These are phyloP conservation scores for Plasmodium coatneyi DNA, from an alignment of 169 alveolate species.

Conservation along the genomic window DNA sequence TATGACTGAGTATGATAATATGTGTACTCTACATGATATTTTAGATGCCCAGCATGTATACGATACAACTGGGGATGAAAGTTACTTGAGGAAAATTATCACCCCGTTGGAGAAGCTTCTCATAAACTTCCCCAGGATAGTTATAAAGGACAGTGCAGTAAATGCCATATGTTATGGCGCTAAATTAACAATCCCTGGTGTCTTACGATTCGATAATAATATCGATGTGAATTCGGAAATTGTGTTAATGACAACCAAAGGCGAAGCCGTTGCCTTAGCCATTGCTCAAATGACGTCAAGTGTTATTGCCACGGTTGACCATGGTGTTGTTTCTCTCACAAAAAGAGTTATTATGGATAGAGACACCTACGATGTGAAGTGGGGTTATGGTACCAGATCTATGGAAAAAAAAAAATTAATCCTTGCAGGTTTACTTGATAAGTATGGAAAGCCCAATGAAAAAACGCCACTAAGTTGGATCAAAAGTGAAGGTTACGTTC, in stretches of 20 bases:
- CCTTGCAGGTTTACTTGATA: conserved; percentile 95
- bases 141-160: conserved; percentile 99
- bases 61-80: conserved; percentile 96
- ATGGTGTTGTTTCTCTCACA: conserved; percentile 98
- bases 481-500: conserved; percentile 89
- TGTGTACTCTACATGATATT: conserved; percentile 99
- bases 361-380: conserved; percentile 98
- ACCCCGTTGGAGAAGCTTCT: conserved; percentile 98
- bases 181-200: conserved; percentile 99
- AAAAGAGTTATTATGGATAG: conserved; percentile 99
- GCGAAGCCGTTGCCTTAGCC: conserved; percentile 99
- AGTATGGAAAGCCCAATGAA: conserved; percentile 95
- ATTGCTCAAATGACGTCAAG: conserved; percentile 99
- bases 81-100: conserved; percentile 96
- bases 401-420: conserved; percentile 97
- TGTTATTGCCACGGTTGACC: conserved; percentile 99
- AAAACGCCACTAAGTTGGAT: conserved; percentile 96
- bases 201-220: conserved; percentile 96
- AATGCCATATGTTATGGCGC: conserved; percentile 99
- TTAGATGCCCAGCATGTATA: conserved; percentile 97
- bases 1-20: conserved; percentile 96
- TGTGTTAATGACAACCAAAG: conserved; percentile 99
- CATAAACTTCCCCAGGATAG: conserved; percentile 96
- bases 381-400: conserved; percentile 99
- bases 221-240: conserved; percentile 97